Base-by-base conservation (phyloP, 148 eudicot species). In the Rhododendron henanense region DNA sequence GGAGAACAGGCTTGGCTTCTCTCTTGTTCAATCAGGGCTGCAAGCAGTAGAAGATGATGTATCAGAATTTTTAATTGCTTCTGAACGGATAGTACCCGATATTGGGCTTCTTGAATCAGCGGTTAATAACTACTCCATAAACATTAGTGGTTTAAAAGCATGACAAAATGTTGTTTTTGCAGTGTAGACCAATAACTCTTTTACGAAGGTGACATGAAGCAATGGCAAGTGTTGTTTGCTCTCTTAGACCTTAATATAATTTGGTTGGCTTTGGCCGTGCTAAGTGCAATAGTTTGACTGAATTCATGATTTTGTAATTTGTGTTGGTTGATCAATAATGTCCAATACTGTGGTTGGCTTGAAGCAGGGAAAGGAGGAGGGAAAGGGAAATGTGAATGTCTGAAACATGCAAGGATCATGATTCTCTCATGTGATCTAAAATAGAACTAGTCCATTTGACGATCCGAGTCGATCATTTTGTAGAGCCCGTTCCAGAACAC, bases 1-100 rank as follows among this genome's bases (percentile, higher is more conserved):
- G 98, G 98, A 92, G 91, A 87, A 82, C 83, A 31, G 91, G 93
- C 47, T 87, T 94, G 10, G 91, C 93, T 51, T 92, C 94, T 23
- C 90, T 94, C 90, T 82, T 94, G 81, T 89, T 87, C 87, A 90
- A 88, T 78, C 89, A 88, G 82, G 57, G 89, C 59, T 86, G 82
- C n/a, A 88, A 84, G 75, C n/a, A 11, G 15, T 87, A 75, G 55
- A 83, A 61, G 44, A 9, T 77, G 63, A 2, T 19, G 83, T 65
- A 23, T 23, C 33, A 59, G 45, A 61, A 48, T 28, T 51, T 19
- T 7, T 1, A 21, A 28, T 63, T 50, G n/a, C 31, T 11, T 50
- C 48, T 81, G 13, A 63, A n/a, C 37, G 11, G 25, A 50, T 59
- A 10, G 2, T 25, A 76, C 53, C 59, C 31, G 19, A 37, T 71